Evolutionary conservation across 2,329 filamentous ascomycete species (phyloP).

Genomic region (Nothopassalora personata): DNA sequence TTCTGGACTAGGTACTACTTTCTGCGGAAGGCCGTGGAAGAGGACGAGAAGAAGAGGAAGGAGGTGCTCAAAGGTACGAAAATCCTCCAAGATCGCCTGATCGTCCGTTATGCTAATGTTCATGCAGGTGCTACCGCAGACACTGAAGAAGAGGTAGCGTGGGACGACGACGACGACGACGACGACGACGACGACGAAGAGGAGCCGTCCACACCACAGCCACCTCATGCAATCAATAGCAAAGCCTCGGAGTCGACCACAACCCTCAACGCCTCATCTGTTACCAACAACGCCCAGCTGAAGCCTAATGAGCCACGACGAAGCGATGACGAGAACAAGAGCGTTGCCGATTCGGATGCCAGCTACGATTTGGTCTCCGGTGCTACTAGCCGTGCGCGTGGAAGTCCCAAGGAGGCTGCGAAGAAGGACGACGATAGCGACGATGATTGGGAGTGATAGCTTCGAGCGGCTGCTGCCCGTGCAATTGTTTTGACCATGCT

Average conservation of each 20-base stretch:
- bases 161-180: constrained; percentile 75
- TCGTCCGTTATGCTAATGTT: not conserved
- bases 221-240: constrained; percentile 11
- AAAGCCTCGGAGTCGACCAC: constrained; percentile 26
- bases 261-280: constrained; percentile 25
- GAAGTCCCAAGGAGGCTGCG: constrained; percentile 54
- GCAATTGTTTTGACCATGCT: not conserved
- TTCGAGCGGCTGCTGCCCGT: not conserved
- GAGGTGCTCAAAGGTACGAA: constrained; percentile 82
- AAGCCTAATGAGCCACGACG: constrained; percentile 61
- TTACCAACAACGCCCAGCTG: constrained; percentile 34
- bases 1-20: constrained; percentile 98
- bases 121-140: constrained; percentile 59
- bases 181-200: constrained; percentile 77
- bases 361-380: constrained; percentile 88
- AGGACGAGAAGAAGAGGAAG: constrained; percentile 78
- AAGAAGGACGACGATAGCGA: constrained; percentile 32
- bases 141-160: constrained; percentile 65
- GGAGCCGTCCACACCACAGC: constrained; percentile 34
- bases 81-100: not conserved
- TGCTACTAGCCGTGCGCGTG: constrained; percentile 69
- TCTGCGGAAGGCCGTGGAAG: constrained; percentile 84
- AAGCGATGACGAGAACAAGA: constrained; percentile 72
- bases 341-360: constrained; percentile 85
- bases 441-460: constrained; percentile 35